phyloP scores from a whole-genome alignment of 208 protist genomes.

The Trypanosoma grayi region DNA sequence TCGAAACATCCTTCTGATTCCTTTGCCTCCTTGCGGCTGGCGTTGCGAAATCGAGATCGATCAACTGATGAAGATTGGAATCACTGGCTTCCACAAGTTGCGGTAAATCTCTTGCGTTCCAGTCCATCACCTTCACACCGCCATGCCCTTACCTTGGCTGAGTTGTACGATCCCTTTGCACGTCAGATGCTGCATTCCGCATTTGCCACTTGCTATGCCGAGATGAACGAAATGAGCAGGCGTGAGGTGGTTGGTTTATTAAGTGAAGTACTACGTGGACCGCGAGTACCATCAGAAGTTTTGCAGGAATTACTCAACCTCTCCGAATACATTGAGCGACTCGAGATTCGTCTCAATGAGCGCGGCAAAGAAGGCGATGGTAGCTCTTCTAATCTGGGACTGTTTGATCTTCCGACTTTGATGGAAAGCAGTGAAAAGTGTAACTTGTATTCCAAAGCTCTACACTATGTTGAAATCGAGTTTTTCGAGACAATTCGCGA shows the following conservation, averaged over 20 bases:
- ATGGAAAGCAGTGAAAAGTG: slow-evolving; percentile 93
- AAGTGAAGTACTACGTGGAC: slow-evolving; percentile 63
- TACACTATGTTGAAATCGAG: slow-evolving; percentile 95
- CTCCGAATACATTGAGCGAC: slow-evolving; percentile 97
- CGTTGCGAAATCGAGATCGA: slow-evolving; percentile 51
- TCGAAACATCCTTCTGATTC: slow-evolving; percentile 25
- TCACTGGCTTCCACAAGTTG: slow-evolving; percentile 75
- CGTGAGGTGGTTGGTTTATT: slow-evolving; percentile 58
- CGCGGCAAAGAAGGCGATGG: slow-evolving; percentile 30
- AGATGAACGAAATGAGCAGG: slow-evolving; percentile 62
- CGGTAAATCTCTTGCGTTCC: slow-evolving; percentile 78
- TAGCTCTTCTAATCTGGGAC: slow-evolving; percentile 45
- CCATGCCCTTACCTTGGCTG: slow-evolving; percentile 70
- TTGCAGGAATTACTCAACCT: slow-evolving; percentile 96
- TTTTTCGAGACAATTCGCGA: slow-evolving; percentile 79
- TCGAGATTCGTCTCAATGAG: slow-evolving; percentile 78
- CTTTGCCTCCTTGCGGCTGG: slow-evolving; percentile 52
- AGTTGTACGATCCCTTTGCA: slow-evolving; percentile 87
- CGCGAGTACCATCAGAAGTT: slow-evolving; percentile 83
- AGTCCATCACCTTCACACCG: slow-evolving; percentile 77
- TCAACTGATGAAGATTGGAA: slow-evolving; percentile 84
- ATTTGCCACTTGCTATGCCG: slow-evolving; percentile 81
- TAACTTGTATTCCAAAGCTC: slow-evolving; percentile 92
- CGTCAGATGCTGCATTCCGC: slow-evolving; percentile 87
- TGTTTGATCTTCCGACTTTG: slow-evolving; percentile 85